Evolutionary conservation across 352 stramenopile genomes (phyloP), one percentile per base, ranked within the genome.

Genomic region (Phytopythium oedochilum): DNA sequence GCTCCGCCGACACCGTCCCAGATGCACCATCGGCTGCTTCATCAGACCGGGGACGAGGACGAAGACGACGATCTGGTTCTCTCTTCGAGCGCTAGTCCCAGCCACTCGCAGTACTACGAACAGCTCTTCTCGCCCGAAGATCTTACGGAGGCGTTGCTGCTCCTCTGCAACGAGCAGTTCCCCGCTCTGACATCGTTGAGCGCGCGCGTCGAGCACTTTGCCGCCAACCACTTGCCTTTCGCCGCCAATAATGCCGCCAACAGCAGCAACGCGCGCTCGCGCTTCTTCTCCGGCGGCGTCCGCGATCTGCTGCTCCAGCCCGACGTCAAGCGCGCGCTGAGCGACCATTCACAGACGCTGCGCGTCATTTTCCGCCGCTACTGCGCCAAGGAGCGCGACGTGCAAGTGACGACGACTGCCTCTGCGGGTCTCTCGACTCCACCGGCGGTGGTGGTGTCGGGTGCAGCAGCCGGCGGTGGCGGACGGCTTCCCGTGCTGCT

Each of bases 111-210:
- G 17, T 60, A 60, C 14, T 75, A 74, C 35, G 79, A 84, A 32
- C 78, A 89, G 43, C 47, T 82, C 26, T 88, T 89, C 45, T 82
- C 76, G 9, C 57, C 72, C 1, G 74, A 83, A 18, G 78, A 92
- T 43, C 55, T 92, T 5, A 71, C 69, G 0, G 81, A 92, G 43
- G 60, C 85, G 28, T 35, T 92, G 34, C 59, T 89, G 22, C 75
- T 86, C 53, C 68, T 92, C 23, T 88, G 78, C 60, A 89, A 89
- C 48, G 81, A 92, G 23, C 81, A 92, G 65, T 92, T 92, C 29
- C 72, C 74, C 0, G 65, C 84, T 2, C 60, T 89, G 44, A 25
- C 61, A 11, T 66, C 72, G 1, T 40, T 92, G 2, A 86, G 76
- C 46, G 69, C 73, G 3, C 75, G 81, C 4, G 77, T 92, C n/a